A percentile compares a stretch with the other conserved stretches of the same genome.
These are phyloP conservation scores for Pisolithus tinctorius DNA, from an alignment of 768 basidiomycete genomes.

Conservation along the genomic window DNA sequence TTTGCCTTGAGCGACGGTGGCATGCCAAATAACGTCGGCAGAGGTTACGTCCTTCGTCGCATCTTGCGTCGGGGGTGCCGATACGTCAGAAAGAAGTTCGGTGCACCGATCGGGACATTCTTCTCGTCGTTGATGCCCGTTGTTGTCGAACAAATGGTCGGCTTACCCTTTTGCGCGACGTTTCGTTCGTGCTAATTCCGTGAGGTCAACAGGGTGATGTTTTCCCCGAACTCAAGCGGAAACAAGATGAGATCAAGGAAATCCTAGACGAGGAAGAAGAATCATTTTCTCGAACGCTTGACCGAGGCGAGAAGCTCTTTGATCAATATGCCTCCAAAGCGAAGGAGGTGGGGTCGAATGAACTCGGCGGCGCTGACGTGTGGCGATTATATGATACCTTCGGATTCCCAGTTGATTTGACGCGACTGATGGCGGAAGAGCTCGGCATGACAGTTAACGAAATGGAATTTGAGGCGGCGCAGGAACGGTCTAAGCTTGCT, in stretches of 20 bases:
- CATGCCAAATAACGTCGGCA: constrained; percentile 90
- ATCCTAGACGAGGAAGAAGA: constrained; percentile 97
- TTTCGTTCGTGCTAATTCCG: constrained; percentile 6
- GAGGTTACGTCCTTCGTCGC: constrained; percentile 94
- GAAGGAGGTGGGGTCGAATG: constrained; percentile 49
- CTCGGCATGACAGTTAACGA: constrained; percentile 79
- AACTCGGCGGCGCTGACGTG: constrained; percentile 85
- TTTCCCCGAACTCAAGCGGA: constrained; percentile 91
- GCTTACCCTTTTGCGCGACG: constrained; percentile 11
- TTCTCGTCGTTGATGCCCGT: constrained; percentile 90
- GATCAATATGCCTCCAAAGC: constrained; percentile 77
- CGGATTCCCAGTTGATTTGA: constrained; percentile 96
- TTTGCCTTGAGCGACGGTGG: constrained; percentile 97
- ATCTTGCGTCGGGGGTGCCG: constrained; percentile 92
- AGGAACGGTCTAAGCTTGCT: constrained; percentile 82
- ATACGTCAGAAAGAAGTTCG: constrained; percentile 92
- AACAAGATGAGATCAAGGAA: constrained; percentile 79
- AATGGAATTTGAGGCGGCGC: constrained; percentile 82
- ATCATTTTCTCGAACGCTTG: constrained; percentile 94
- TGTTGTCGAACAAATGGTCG: constrained; percentile 82
- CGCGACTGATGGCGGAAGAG: constrained; percentile 96
- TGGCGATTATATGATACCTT: constrained; percentile 98
- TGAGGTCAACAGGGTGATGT: constrained; percentile 52
- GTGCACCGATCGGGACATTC: constrained; percentile 87
- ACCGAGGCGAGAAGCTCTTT: constrained; percentile 94